Base-by-base conservation (phyloP, 495 filamentous ascomycete species). In the Pyrenula aspistea region DNA sequence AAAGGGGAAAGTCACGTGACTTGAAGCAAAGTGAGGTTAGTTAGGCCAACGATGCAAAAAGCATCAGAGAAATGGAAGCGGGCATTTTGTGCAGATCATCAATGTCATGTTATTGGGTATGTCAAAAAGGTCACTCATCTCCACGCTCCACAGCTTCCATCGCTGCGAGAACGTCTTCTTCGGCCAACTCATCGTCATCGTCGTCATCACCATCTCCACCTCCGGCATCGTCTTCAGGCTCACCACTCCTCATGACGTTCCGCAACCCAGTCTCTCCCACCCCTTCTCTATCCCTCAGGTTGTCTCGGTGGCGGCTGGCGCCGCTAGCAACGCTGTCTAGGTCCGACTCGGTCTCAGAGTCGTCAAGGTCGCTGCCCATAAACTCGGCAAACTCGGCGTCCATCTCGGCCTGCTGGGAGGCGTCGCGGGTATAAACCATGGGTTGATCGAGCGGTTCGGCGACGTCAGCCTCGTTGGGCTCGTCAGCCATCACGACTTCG, bases 331-430 rank as follows among this genome's bases (percentile, higher is more conserved):
- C 50, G 22, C 8, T 10, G 10, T 52, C 50, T 21, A 10, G 8
- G 50, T 52, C 50, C 8, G 50, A 8, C n/a, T 52, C 50, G 22
- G 4, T 52, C 20, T 52, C 50, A 15, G 31, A 42, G 31, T 42
- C 31, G 31, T 42, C 31, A 10, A 52, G 4, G 50, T 52, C 50
- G 50, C 50, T 52, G 50, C 50, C 50, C 19, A 52, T 52, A 19
- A 52, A 52, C 50, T 52, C 50, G n/a, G 19, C 22, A 10, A 52
- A 24, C 50, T 52, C 50, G n/a, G n/a, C 22, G 50, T 52, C 50
- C 8, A 52, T 52, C 10, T 8, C 50, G n/a, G n/a, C 50, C 19
- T 24, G 22, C 20, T 52, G 8, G 50, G 10, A 8, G 8, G 8
- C 8, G 22, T 52, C 22, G 50, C 50, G 31, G 31, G 4, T 15